These are phyloP conservation scores for Podila verticillata DNA, from an alignment of 192 early-diverging fungal genomes.

Conservation along the genomic window DNA sequence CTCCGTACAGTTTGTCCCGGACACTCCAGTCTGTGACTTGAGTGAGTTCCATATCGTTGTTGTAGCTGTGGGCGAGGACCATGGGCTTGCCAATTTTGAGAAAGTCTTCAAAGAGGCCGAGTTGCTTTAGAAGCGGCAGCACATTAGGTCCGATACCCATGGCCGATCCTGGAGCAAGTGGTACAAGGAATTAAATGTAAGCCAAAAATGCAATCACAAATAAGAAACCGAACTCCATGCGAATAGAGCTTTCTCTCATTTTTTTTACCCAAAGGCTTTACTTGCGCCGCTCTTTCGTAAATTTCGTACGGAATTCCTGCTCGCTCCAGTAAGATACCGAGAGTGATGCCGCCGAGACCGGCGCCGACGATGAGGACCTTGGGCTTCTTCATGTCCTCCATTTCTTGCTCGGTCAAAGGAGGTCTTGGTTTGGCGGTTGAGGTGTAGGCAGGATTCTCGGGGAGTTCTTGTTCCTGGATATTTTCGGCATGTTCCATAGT, in stretches of 20 bases:
- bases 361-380: slow-evolving; percentile 3
- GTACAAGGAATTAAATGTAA: background rate
- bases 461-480: background rate
- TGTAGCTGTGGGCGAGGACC: too few relatives aligned
- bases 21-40: too few relatives aligned
- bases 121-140: too few relatives aligned
- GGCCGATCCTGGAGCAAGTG: too few relatives aligned
- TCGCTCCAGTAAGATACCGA: background rate
- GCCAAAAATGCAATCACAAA: too few relatives aligned
- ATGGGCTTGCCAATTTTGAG: too few relatives aligned
- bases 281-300: background rate
- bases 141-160: too few relatives aligned
- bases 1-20: too few relatives aligned
- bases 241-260: background rate
- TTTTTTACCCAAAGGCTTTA: slow-evolving; percentile 1
- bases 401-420: background rate
- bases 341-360: background rate
- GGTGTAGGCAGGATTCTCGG: background rate
- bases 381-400: background rate
- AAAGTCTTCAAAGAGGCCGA: too few relatives aligned
- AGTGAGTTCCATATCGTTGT: too few relatives aligned
- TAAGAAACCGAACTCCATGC: background rate
- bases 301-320: background rate
- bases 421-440: background rate
- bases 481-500: too few relatives aligned